Evolutionary conservation across 805 yeast genomes (phyloP).

Genomic region (Candida sonorensis): DNA sequence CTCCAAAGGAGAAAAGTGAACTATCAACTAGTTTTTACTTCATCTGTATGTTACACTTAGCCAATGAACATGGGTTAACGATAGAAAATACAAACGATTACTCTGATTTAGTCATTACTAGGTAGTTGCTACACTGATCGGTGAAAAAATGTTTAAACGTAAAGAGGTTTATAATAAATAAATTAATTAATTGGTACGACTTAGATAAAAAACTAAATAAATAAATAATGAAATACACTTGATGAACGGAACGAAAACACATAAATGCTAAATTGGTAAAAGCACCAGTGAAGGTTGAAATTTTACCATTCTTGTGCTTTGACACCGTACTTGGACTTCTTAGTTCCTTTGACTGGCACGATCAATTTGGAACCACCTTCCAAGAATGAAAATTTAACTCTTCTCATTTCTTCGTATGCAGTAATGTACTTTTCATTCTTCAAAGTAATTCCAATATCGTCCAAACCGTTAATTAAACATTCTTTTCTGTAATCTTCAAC

Average conservation of each 20-base stretch:
- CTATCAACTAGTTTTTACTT: constrained; percentile 45
- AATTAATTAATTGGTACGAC: background rate
- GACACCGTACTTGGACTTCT: constrained; percentile 60
- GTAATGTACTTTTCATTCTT: constrained; percentile 76
- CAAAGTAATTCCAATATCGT: constrained; percentile 92
- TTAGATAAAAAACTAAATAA: background rate
- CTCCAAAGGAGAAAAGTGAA: constrained; percentile 32
- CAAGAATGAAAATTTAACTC: constrained; percentile 78
- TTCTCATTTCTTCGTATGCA: constrained; percentile 72
- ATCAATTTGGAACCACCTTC: constrained; percentile 78
- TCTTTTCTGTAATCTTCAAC: constrained; percentile 91
- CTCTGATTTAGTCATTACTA: constrained; percentile 30
- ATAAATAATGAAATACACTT: background rate
- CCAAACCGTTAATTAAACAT: constrained; percentile 90
- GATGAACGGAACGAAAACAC: too few relatives aligned
- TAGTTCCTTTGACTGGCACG: constrained; percentile 58
- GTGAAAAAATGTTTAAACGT: too few relatives aligned
- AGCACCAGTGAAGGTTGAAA: too few relatives aligned
- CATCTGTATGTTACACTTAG: constrained; percentile 42
- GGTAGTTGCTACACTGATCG: constrained; percentile 6
- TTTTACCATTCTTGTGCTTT: constrained; percentile 75
- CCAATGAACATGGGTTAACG: constrained; percentile 40
- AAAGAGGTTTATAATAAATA: too few relatives aligned
- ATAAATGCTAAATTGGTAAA: too few relatives aligned
- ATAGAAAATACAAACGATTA: constrained; percentile 29